Percentiles rank a stretch among this genome's conserved stretches.
Conservation (phyloP, 805 yeast genomes). For the Metschnikowia shivogae region DNA sequence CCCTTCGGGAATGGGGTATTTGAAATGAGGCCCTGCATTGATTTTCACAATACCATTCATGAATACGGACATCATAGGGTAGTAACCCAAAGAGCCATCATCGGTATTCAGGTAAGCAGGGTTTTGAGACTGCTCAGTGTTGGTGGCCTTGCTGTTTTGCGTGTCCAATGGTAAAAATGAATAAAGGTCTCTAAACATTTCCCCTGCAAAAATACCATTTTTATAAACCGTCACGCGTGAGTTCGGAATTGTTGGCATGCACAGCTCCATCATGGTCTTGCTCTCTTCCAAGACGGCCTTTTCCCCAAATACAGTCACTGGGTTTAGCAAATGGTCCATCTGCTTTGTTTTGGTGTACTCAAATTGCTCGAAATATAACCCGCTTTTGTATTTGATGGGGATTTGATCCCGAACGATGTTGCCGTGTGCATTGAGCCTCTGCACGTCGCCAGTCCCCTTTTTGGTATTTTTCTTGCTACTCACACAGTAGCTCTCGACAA, state of each 20-base stretch:
- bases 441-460: conserved; percentile 8
- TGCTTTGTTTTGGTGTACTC: conserved; percentile 69
- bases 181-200: conserved; percentile 61
- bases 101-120: conserved; percentile 47
- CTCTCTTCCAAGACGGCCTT: conserved; percentile 53
- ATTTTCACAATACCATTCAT: conserved; percentile 72
- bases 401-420: conserved; percentile 76
- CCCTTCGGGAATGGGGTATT: conserved; percentile 27
- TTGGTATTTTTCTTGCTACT: conserved; percentile 2
- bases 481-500: conserved; percentile 10
- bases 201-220: conserved; percentile 69
- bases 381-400: conserved; percentile 77
- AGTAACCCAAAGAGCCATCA: conserved; percentile 86
- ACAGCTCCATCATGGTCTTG: conserved; percentile 24
- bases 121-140: conserved; percentile 34
- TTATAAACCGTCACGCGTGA: conserved; percentile 68
- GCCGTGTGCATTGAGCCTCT: conserved; percentile 12
- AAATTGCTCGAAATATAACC: conserved; percentile 76
- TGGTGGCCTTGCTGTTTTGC: conserved; percentile 30
- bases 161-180: conserved; percentile 81
- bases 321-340: conserved; percentile 72
- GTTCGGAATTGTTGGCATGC: conserved; percentile 43
- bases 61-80: conserved; percentile 83
- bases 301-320: conserved; percentile 68
- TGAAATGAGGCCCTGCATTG: conserved; percentile 64